Evolutionary conservation across 257 asterid species (phyloP).

Genomic region (Capsicum rhomboideum): DNA sequence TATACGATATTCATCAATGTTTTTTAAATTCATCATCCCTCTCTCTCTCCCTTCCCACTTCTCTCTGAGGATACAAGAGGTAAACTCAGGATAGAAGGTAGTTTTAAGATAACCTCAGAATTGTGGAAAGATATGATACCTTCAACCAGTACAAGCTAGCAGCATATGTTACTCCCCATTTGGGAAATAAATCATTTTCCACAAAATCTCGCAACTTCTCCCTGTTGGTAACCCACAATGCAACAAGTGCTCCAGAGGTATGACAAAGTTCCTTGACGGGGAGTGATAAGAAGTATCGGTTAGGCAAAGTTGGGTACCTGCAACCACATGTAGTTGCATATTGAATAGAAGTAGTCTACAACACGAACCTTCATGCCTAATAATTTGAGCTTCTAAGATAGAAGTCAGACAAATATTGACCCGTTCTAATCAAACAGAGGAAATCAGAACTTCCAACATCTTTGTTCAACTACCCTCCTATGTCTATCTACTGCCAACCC

Average conservation of each 20-base stretch:
- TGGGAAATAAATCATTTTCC: conserved; percentile 73
- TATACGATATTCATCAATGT: conserved; percentile 31
- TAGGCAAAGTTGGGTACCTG: conserved; percentile 86
- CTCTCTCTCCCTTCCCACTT: not conserved
- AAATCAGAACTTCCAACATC: not conserved
- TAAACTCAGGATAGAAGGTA: not conserved
- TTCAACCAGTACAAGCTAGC: conserved; percentile 86
- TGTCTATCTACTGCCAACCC: not conserved
- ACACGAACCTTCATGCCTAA: not conserved
- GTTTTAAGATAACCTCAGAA: not conserved
- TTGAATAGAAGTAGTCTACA: not conserved
- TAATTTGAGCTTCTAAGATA: not conserved
- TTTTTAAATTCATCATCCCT: not conserved
- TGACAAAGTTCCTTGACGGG: conserved; percentile 76
- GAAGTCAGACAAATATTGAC: not conserved
- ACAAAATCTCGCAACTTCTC: conserved; percentile 75
- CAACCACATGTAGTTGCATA: conserved; percentile 1
- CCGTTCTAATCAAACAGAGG: not conserved
- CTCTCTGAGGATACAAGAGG: not conserved
- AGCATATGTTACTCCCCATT: conserved; percentile 72
- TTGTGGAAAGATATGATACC: conserved; percentile 23
- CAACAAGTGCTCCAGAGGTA: conserved; percentile 68
- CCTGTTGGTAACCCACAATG: conserved; percentile 91
- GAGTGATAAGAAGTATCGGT: conserved; percentile 63
- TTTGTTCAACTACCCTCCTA: not conserved